Evolutionary conservation across 352 stramenopile genomes (phyloP), one percentile per base, ranked within the genome.

Genomic region (Globisporangium polare): DNA sequence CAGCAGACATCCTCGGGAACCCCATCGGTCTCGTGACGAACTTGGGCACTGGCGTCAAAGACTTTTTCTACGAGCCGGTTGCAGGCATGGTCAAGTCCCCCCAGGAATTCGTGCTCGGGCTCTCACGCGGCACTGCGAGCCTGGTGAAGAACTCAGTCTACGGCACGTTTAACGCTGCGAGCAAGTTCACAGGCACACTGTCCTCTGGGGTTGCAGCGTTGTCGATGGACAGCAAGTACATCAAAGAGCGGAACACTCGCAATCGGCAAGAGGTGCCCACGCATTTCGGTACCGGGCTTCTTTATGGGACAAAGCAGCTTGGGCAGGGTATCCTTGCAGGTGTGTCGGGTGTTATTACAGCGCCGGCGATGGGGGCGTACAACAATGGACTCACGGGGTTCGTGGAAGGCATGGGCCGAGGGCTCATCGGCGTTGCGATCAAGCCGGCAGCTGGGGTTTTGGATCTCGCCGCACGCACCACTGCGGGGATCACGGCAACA

Each of bases 121-220:
- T 98, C 1, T 94, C 85, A 13, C 80, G 90, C 37, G 94, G 94
- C 60, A 97, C 89, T 2, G 88, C 89, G 0, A 96, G 88, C 58
- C 71, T 97, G 8, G 83, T 96, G 7, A 94, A 90, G 50, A 93
- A 97, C 68, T 96, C 92, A 18, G 73, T 96, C 1, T 90, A 97
- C 41, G 91, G 93, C 49, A 94, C 90, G 33, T 97, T 98, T 63
- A 97, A 98, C 63, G 90, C 90, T 15, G 91, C 93, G 4, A 97
- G 91, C 56, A 97, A 97, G 63, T 88, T 98, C 58, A 98, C 92
- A 0, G 88, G 91, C 12, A 95, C 92, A 22, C 66, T 98, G n/a
- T 97, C 91, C 0, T 90, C 93, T 17, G 91, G 89, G 0, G 83
- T 98, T 22, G 91, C 92, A 5, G 86, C 87, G 17, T 70, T 98